These are phyloP conservation scores for Starmerella scarabaei DNA, from an alignment of 805 yeast species.

Conservation along the genomic window DNA sequence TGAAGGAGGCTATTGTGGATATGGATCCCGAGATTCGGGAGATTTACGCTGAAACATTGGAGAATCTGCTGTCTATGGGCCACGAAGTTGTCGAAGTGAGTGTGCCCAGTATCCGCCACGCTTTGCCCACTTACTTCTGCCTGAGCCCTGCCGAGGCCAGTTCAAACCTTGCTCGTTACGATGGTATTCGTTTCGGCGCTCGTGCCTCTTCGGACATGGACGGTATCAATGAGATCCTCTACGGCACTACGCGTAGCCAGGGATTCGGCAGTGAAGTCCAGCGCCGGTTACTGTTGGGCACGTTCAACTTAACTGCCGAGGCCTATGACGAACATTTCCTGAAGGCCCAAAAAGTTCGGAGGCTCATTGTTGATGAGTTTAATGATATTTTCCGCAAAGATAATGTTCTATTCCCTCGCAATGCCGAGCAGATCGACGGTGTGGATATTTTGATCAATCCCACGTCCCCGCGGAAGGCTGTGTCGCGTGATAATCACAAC, in stretches of 20 bases:
- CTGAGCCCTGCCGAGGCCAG: slow-evolving; percentile 89
- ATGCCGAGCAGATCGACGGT: slow-evolving; percentile 11
- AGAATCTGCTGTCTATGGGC: slow-evolving; percentile 35
- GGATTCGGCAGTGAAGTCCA: slow-evolving; percentile 78
- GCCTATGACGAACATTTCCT: slow-evolving; percentile 60
- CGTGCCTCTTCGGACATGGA: slow-evolving; percentile 31
- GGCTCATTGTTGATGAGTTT: slow-evolving; percentile 49
- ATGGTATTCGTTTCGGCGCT: slow-evolving; percentile 76
- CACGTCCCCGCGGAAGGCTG: slow-evolving; percentile 49
- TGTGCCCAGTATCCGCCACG: slow-evolving; percentile 50
- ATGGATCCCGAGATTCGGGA: slow-evolving; percentile 36
- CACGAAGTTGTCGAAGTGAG: slow-evolving; percentile 50
- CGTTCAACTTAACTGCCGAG: slow-evolving; percentile 68
- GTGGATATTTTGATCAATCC: slow-evolving; percentile 68
- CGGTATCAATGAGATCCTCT: slow-evolving; percentile 29
- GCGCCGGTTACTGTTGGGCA: slow-evolving; percentile 72
- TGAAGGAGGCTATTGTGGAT: slow-evolving; percentile 52
- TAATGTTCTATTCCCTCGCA: slow-evolving; percentile 24
- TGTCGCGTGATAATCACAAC: slow-evolving; percentile 36
- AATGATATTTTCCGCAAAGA: slow-evolving; percentile 40
- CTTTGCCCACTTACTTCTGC: slow-evolving; percentile 75
- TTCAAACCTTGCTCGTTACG: slow-evolving; percentile 78
- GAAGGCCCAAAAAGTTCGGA: slow-evolving; percentile 59
- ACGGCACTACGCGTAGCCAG: slow-evolving; percentile 44
- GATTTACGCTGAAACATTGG: slow-evolving; percentile 38